Percentiles rank a stretch among this genome's conserved stretches.
phyloP scores from a whole-genome alignment of 2,329 filamentous ascomycete genomes.

The Aureobasidium zeae region DNA sequence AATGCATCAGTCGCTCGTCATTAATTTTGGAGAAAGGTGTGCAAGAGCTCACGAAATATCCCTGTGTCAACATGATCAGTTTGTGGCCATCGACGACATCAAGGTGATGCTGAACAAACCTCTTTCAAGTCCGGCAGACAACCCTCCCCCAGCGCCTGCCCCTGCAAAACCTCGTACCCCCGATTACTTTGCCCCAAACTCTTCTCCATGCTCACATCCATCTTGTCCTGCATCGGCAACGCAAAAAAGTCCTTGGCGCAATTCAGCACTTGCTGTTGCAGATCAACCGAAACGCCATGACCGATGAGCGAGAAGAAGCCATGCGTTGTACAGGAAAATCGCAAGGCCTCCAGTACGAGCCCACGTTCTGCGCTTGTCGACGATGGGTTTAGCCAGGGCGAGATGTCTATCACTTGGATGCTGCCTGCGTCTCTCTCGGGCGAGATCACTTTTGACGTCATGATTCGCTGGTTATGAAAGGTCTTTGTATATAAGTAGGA shows the following conservation, averaged over 20 bases:
- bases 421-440: neutral
- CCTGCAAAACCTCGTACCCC: neutral
- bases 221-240: neutral
- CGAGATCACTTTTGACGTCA: too few species aligned
- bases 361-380: neutral
- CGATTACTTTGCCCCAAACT: neutral
- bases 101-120: too few species aligned
- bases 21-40: neutral
- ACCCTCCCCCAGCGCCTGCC: neutral
- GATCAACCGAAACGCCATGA: neutral
- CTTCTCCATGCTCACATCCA: neutral
- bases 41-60: neutral
- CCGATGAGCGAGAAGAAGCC: neutral
- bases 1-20: slow-evolving; percentile 14
- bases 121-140: neutral
- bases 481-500: too few species aligned
- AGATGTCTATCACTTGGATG: neutral
- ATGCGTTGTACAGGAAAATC: neutral
- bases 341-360: neutral
- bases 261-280: neutral
- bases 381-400: neutral
- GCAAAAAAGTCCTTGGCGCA: neutral
- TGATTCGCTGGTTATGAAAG: too few species aligned
- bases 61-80: neutral
- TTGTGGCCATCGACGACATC: too few species aligned